Conservation (phyloP, 1,284 basidiomycete genomes). For the Trametes versicolor region DNA sequence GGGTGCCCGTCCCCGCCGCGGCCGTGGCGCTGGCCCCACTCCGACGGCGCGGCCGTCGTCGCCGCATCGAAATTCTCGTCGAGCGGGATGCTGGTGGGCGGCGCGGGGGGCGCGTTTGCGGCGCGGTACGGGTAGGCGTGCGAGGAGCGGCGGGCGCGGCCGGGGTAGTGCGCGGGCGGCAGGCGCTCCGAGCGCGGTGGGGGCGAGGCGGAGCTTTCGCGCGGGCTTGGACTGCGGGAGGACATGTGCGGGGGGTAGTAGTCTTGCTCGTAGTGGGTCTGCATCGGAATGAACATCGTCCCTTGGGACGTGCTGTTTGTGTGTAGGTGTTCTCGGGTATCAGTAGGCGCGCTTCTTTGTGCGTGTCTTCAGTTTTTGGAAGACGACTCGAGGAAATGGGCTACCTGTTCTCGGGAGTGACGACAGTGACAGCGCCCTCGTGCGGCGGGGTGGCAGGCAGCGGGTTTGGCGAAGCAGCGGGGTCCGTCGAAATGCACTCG, state of each 20-base stretch:
- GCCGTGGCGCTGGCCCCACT: conserved; percentile 35
- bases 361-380: background rate
- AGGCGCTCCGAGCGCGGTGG: conserved; percentile 6
- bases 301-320: background rate
- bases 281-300: conserved; percentile 11
- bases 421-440: background rate
- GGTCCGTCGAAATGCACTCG: background rate
- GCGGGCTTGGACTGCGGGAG: conserved; percentile 7
- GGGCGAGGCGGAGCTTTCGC: conserved; percentile 3
- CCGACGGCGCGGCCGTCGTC: conserved; percentile 47
- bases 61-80: conserved; percentile 54
- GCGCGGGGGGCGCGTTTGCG: conserved; percentile 38
- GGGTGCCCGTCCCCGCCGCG: conserved; percentile 36
- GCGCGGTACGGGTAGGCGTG: conserved; percentile 21
- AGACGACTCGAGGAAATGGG: background rate
- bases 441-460: too few relatives aligned
- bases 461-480: too few relatives aligned
- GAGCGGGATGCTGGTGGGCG: conserved; percentile 48
- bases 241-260: conserved; percentile 23
- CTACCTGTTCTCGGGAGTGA: background rate
- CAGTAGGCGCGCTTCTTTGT: background rate
- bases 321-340: background rate
- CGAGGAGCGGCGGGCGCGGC: conserved; percentile 21
- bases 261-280: conserved; percentile 16
- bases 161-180: conserved; percentile 19